These are phyloP conservation scores for Phytophthora macrochlamydospora DNA, from an alignment of 352 stramenopile genomes.

Conservation along the genomic window DNA sequence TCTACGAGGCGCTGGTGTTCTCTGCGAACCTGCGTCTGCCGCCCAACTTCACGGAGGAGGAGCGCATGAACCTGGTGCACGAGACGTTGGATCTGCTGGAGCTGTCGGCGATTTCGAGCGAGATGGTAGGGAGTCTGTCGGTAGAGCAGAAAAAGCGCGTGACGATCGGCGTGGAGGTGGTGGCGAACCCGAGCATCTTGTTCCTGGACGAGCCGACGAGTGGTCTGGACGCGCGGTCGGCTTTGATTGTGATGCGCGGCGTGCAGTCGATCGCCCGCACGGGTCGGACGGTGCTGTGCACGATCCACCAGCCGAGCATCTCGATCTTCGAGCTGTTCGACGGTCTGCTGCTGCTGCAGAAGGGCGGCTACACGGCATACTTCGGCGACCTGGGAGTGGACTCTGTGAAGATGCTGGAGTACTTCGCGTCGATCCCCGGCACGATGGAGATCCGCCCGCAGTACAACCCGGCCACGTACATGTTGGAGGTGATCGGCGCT, in stretches of 20 bases:
- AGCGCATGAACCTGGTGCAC: slow-evolving; percentile 57
- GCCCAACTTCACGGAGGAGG: slow-evolving; percentile 35
- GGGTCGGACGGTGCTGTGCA: slow-evolving; percentile 86
- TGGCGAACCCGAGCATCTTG: slow-evolving; percentile 92
- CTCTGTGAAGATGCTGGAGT: slow-evolving; percentile 79
- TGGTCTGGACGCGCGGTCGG: slow-evolving; percentile 86
- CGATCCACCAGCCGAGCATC: slow-evolving; percentile 67
- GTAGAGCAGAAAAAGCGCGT: slow-evolving; percentile 95
- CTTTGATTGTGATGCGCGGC: slow-evolving; percentile 86
- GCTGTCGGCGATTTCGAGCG: slow-evolving; percentile 39
- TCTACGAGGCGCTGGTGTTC: slow-evolving; percentile 92
- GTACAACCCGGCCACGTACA: slow-evolving; percentile 92
- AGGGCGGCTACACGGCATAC: slow-evolving; percentile 68
- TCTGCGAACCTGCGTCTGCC: slow-evolving; percentile 87
- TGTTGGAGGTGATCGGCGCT: slow-evolving; percentile 88
- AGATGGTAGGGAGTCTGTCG: slow-evolving; percentile 57
- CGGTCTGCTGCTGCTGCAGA: slow-evolving; percentile 87
- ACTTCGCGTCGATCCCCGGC: slow-evolving; percentile 79
- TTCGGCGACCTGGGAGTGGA: slow-evolving; percentile 89
- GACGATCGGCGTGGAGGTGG: slow-evolving; percentile 94
- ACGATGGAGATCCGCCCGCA: slow-evolving; percentile 62
- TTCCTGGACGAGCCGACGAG: slow-evolving; percentile 95
- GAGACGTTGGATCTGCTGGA: slow-evolving; percentile 66
- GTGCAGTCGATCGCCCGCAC: slow-evolving; percentile 85
- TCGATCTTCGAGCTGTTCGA: slow-evolving; percentile 95